Evolutionary conservation across 2,329 filamentous ascomycete genomes (phyloP), one percentile per base, ranked within the genome.

Genomic region (Dactylonectria estremocensis): DNA sequence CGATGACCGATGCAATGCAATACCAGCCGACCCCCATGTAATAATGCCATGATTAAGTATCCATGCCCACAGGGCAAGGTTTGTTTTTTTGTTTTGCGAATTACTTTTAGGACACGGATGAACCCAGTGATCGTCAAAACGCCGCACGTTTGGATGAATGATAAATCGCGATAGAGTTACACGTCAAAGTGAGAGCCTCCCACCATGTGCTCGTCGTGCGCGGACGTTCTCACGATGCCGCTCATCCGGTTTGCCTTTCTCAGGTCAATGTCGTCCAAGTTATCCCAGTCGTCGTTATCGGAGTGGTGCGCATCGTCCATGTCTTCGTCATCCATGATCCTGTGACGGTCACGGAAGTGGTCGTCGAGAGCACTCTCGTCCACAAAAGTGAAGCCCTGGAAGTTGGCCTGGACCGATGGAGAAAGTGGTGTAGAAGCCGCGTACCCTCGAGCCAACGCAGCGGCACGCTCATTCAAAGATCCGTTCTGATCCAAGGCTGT

Each of bases 331-430:
- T 87, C 83, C 61, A 80, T 81, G 67, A 80, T 81, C 66, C 83
- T 77, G 61, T 78, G 76, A 57, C 85, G 83, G 67, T 86, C 86
- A 64, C 83, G 82, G 90, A 94, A 95, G 72, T 96, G 92, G 70
- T 95, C 94, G 59, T 98, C 95, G 63, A 99, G 91, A 2, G 94
- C 93, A 77, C 94, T 98, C 83, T 98, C 95, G 76, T 98, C 96
- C n/a, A 98, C 96, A 80, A 97, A 99, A 0, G 96, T 99, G 82
- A 99, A 99, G 37, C 96, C 96, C 77, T 96, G 94, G 85, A 99
- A 99, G 78, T 98, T 98, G 70, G 95, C 96, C 82, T 99, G 96
- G 83, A 98, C 95, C 2, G 94, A 97, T 0, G 96, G 96, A 14
- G 95, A 97, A 24, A 99, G 86, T 0, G 96, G 96, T 0, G 96